These are phyloP conservation scores for Oryza glumipatula DNA, from an alignment of 176 grass and related monocot species.

Conservation along the genomic window DNA sequence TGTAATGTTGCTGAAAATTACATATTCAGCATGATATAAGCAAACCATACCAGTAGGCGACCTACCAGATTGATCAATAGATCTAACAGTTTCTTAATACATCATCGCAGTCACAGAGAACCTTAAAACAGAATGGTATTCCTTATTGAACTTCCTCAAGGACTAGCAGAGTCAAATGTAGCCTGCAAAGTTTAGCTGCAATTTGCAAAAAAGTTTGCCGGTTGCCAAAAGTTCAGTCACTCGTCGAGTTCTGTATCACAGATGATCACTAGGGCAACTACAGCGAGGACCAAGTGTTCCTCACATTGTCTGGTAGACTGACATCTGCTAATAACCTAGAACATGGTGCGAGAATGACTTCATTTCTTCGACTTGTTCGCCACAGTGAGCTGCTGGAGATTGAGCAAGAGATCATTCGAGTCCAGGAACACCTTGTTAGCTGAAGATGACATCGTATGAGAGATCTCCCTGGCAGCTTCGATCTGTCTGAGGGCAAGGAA, in stretches of 20 bases:
- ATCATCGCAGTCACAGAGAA: neutral
- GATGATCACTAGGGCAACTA: neutral
- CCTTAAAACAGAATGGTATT: slow-evolving; percentile 1
- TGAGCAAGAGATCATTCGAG: slow-evolving; percentile 73
- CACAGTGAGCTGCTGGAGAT: slow-evolving; percentile 61
- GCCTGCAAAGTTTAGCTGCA: neutral
- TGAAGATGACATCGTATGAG: slow-evolving; percentile 69
- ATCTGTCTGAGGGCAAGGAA: slow-evolving; percentile 80
- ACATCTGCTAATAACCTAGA: neutral
- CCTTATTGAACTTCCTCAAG: slow-evolving; percentile 17
- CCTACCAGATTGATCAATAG: neutral
- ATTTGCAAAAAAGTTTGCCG: neutral
- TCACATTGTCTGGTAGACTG: neutral
- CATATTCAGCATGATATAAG: neutral
- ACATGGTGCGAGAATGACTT: neutral
- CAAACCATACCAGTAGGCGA: too few relatives aligned
- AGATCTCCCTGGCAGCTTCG: slow-evolving; percentile 80
- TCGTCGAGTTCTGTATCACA: neutral
- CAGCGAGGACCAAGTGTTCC: neutral
- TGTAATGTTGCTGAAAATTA: too few relatives aligned
- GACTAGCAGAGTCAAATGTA: neutral
- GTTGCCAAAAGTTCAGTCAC: neutral
- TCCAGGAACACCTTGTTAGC: slow-evolving; percentile 89
- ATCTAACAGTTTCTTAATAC: neutral
- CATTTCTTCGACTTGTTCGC: slow-evolving; percentile 53